phyloP scores from a whole-genome alignment of 2,329 filamentous ascomycete genomes.

The Botrytis elliptica region DNA sequence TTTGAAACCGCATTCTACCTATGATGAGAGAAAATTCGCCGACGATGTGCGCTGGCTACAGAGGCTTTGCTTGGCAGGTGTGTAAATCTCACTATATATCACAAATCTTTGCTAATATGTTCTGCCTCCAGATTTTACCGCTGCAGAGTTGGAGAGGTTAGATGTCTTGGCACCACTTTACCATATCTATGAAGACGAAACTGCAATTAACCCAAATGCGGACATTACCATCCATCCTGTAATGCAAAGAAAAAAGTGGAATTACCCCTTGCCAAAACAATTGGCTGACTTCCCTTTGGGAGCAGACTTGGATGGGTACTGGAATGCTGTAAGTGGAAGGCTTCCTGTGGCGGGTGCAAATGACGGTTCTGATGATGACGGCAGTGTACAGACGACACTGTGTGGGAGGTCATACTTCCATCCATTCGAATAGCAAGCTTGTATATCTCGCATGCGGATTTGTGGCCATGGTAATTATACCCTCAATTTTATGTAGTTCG shows the following conservation, averaged over 20 bases:
- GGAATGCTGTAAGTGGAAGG: slow-evolving; percentile 19
- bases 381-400: slow-evolving; percentile 20
- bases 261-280: slow-evolving; percentile 12
- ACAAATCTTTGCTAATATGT: background rate
- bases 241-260: slow-evolving; percentile 18
- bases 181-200: background rate
- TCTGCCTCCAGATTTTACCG: slow-evolving; percentile 1
- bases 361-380: background rate
- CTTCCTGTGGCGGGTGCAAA: background rate
- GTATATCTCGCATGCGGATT: slow-evolving; percentile 16
- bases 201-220: background rate
- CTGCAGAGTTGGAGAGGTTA: slow-evolving; percentile 12
- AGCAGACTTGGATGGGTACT: slow-evolving; percentile 20
- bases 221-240: slow-evolving; percentile 20
- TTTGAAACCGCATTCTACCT: background rate
- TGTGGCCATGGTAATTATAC: slow-evolving; percentile 23
- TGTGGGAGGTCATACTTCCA: slow-evolving; percentile 20
- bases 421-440: slow-evolving; percentile 16
- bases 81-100: background rate
- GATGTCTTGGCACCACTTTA: slow-evolving; percentile 2
- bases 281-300: slow-evolving; percentile 20
- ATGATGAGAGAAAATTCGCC: background rate
- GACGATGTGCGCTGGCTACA: slow-evolving; percentile 15
- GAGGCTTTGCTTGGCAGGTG: background rate
- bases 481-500: background rate